Evolutionary conservation across 129 eudicot genomes (phyloP), one percentile per base, ranked within the genome.

Genomic region (Arctium lappa): DNA sequence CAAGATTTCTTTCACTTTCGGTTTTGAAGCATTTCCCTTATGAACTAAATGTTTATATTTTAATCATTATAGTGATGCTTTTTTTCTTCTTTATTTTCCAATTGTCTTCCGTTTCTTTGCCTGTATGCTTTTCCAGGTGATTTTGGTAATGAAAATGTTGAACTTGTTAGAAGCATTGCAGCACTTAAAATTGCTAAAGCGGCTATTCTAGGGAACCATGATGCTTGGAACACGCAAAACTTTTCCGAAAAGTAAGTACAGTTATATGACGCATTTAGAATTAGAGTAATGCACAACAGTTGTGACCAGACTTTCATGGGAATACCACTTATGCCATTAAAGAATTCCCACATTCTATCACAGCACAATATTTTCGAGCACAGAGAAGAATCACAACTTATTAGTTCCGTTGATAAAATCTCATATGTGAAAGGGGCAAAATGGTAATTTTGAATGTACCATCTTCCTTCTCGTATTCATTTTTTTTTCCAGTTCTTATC

Each of bases 201-300:
- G 12, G 90, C 86, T 80, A 92, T 94, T 77, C 76, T 94, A 84
- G 98, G 97, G 76, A 94, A 94, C 75, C 98, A 94, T 78, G 98
- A 94, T 80, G 95, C 97, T 69, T 92, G 97, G 98, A 81, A 62
- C 36, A 94, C 98, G 53, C 86, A 72, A 50, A 83, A 70, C 42
- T 94, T 91, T 85, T 82, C 97, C 16, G 84, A 78, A 73, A 88
- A 87, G 98, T 92, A 91, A 90, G 74, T 80, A 60, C 63, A 48
- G 48, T 33, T 62, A 33, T 53, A 78, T 69, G 79, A 73, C 46
- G 30, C 22, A 32, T n/a, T 30, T 44, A 32, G n/a, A 32, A 75
- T 60, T 62, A 40, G 39, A 73, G 30, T 36, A 36, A 46, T 42
- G 37, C 18, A 68, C n/a, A 48, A 66, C 38, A 81, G 72, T 11